phyloP scores from a whole-genome alignment of 108 stramenopile genomes.

The Stephanodiscus minutulus region DNA sequence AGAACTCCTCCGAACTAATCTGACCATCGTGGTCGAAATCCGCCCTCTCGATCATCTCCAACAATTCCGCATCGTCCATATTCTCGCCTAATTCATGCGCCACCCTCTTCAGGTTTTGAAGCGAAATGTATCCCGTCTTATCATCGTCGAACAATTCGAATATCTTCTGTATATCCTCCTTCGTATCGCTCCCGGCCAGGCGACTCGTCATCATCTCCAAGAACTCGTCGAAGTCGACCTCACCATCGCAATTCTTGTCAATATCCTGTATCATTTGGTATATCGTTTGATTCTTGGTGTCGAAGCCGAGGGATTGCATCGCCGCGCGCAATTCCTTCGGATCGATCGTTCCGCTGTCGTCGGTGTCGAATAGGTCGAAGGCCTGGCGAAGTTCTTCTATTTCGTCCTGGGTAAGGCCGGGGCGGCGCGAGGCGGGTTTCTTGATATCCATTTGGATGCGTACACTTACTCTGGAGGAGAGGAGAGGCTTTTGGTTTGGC shows the following conservation, averaged over 20 bases:
- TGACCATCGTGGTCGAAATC: conserved; percentile 83
- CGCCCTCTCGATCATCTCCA: conserved; percentile 99
- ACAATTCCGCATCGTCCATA: conserved; percentile 95
- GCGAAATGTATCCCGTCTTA: conserved; percentile 92
- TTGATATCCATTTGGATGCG: conserved; percentile 18
- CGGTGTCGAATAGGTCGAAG: conserved; percentile 56
- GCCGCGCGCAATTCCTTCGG: conserved; percentile 93
- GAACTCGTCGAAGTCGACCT: conserved; percentile 78
- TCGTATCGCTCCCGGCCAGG: conserved; percentile 45
- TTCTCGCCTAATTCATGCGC: conserved; percentile 97
- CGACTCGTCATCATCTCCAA: conserved; percentile 93
- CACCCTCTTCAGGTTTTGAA: conserved; percentile 93
- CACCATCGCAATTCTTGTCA: conserved; percentile 69
- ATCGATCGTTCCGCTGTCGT: conserved; percentile 81
- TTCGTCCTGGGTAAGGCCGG: conserved; percentile 51
- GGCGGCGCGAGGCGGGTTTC: conserved; percentile 23
- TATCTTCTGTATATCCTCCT: conserved; percentile 77
- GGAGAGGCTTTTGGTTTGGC: not conserved
- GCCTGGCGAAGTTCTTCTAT: conserved; percentile 50
- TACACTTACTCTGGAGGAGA: not conserved
- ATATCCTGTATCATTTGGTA: conserved; percentile 86
- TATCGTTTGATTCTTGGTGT: conserved; percentile 91
- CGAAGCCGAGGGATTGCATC: conserved; percentile 92
- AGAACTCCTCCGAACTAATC: conserved; percentile 91
- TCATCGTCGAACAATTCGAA: conserved; percentile 98